phyloP scores from a whole-genome alignment of 208 protist genomes.

The Trichomonas gallinae region DNA sequence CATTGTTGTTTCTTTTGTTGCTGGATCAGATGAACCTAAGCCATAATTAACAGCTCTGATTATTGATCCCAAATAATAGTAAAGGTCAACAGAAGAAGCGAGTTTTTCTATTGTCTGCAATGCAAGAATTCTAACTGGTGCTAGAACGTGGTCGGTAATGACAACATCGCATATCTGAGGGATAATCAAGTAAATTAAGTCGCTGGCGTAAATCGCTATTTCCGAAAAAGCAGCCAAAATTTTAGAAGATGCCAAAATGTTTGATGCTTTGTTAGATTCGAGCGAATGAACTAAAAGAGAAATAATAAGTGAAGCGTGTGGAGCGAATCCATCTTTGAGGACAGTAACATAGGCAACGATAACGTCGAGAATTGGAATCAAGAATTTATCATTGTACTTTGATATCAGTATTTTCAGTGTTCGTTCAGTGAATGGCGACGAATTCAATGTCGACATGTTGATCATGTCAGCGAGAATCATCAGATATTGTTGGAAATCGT shows the following conservation, averaged over 20 bases:
- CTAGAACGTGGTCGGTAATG: background rate
- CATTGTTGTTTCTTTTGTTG: background rate
- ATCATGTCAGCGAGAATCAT: background rate
- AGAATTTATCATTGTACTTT: background rate
- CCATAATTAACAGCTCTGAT: background rate
- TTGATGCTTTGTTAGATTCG: background rate
- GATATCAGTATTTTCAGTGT: background rate
- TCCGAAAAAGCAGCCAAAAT: background rate
- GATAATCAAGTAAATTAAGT: background rate
- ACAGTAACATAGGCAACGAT: background rate
- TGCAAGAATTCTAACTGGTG: background rate
- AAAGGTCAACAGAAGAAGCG: background rate
- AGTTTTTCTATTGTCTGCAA: background rate
- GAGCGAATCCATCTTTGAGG: background rate
- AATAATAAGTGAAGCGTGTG: background rate
- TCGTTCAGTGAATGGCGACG: background rate
- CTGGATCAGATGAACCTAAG: background rate
- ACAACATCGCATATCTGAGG: background rate
- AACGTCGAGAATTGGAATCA: background rate
- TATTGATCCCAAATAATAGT: background rate
- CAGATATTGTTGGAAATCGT: background rate
- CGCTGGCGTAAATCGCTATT: background rate
- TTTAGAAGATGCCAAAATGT: background rate
- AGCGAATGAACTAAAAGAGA: background rate
- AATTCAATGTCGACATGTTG: background rate